A percentile compares a stretch with the other conserved stretches of the same genome.
These are phyloP conservation scores for Hypholoma fasciculare DNA, from an alignment of 768 basidiomycete species.

Conservation along the genomic window DNA sequence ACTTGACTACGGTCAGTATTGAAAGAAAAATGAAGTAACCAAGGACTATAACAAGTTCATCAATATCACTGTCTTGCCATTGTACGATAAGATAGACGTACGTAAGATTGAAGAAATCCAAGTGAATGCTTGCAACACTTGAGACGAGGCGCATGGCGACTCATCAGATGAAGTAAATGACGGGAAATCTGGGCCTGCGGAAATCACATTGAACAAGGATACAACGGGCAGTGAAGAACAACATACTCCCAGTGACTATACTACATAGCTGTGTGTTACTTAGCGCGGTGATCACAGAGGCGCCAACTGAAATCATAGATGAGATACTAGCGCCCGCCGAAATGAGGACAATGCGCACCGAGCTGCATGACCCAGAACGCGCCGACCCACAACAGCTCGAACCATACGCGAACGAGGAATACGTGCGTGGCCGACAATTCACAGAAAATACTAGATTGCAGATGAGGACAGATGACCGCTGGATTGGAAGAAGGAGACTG, in stretches of 20 bases:
- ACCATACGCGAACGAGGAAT: conserved; percentile 65
- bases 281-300: conserved; percentile 21
- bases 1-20: conserved; percentile 37
- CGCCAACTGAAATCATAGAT: conserved; percentile 17
- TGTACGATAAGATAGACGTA: conserved; percentile 16
- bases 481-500: conserved; percentile 20
- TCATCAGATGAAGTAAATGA: conserved; percentile 7
- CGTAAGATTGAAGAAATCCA: conserved; percentile 45
- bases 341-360: conserved; percentile 38
- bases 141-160: conserved; percentile 50
- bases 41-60: conserved; percentile 43
- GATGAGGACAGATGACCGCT: background rate
- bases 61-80: background rate
- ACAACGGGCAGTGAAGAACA: background rate
- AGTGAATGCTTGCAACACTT: conserved; percentile 57
- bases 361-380: conserved; percentile 60
- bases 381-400: conserved; percentile 64
- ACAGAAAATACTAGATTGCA: conserved; percentile 44
- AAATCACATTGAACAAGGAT: background rate
- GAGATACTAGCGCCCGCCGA: background rate
- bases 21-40: conserved; percentile 55
- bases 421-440: conserved; percentile 55
- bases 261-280: conserved; percentile 17
- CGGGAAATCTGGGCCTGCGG: background rate
- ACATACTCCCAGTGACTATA: conserved; percentile 9